Evolutionary conservation across 2,329 filamentous ascomycete species (phyloP), one percentile per base, ranked within the genome.

Genomic region (Alternaria atra): DNA sequence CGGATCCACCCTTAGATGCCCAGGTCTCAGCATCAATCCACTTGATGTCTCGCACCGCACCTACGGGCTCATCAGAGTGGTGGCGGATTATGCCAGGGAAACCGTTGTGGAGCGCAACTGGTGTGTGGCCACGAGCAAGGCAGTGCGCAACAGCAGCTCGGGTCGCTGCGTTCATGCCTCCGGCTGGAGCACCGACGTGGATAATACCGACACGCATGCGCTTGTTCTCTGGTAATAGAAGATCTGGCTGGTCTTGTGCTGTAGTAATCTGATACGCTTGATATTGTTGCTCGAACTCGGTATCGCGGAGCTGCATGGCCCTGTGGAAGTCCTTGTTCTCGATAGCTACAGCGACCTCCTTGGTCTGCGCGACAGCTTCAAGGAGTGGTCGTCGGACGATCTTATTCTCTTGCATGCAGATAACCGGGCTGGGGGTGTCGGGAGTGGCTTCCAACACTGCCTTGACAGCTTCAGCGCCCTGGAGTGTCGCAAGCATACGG

Each of bases 91-190:
- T 89, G 15, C 95, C 95, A 32, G 95, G 93, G 80, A 99, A 99
- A 27, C 95, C 95, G 73, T 99, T 99, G 82, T 98, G 92, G 57
- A 99, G 93, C 17, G 93, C 94, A 72, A 98, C 80, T 4, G 95
- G 92, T 53, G 92, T 93, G 79, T 99, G 95, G n/a, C 95, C 95
- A 60, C 93, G 89, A 44, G 91, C 91, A 59, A 97, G 80, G 78
- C 94, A 98, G 83, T 97, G 97, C 32, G 93, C 93, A 17, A 97
- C 94, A 13, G 92, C 94, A 30, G 93, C 94, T 69, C 95, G 89
- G 20, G 96, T 95, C 42, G 95, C 95, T 29, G 94, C 94, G 80
- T 99, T 99, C 92, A 99, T 98, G 72, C 95, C 95, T 79, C 95
- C 95, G 30, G 95, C 95, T 7, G 95, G 95, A 12, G 95, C 95